Base-by-base conservation (phyloP, 2,329 filamentous ascomycete genomes). In the Diplodia scrobiculata region DNA sequence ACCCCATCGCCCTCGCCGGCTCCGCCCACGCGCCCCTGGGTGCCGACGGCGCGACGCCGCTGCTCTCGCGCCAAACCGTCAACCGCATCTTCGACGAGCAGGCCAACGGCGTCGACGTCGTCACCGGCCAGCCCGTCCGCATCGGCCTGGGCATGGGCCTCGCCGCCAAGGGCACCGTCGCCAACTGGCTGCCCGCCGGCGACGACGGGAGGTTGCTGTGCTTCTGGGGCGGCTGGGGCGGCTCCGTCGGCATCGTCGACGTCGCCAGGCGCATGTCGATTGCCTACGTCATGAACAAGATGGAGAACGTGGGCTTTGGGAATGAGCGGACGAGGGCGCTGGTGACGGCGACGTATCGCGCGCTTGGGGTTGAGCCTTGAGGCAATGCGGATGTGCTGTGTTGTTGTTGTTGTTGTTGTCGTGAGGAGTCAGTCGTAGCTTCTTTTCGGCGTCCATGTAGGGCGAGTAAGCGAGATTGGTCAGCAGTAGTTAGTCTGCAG, bases 1-100 rank as follows among this genome's bases (percentile, higher is more conserved):
- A 82, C 68, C 68, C 72, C 1, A 71, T 79, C 5, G 83, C 82
- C 3, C 70, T 85, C 0, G 71, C 72, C 11, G 78, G 79, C 0
- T 65, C 63, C 1, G 73, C 6, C 77, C 3, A 73, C 76, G 55
- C 76, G 3, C 25, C 25, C 25, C 0, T 25, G 25, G 25, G 25
- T 25, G 2, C 3, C 25, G 25, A 25, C 3, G 25, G 25, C 25
- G 2, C 2, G 25, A 25, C 25, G 25, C 71, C 70, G n/a, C 71
- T 81, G 47, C 69, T 85, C 3, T 79, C 79, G 10, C 45, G 29
- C 3, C 17, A 38, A 19, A 62, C 58, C 10, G 34, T 62, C 27
- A 45, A 62, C 6, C 27, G 36, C 5, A 38, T 62, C 2, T 50
- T 50, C 29, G 6, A 25, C 11, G 27, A 62, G 58, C 58, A 62